Conservation (phyloP, 371 early-diverging fungal species). For the Rhizopus sp. region DNA sequence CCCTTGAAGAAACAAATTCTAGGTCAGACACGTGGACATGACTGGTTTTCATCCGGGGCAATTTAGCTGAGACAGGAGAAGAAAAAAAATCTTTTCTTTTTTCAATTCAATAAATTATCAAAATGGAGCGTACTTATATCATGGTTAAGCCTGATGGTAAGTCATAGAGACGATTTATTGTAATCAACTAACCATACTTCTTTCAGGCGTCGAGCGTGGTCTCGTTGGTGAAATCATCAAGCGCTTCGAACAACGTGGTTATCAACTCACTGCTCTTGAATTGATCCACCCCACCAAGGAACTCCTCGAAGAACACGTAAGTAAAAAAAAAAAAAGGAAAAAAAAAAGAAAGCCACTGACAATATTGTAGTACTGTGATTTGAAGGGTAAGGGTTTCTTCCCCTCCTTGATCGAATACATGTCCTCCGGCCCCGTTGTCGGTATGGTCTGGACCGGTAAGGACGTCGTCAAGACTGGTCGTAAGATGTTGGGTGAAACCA, state of each 20-base stretch:
- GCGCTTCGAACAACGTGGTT: constrained; percentile 92
- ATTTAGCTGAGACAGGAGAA: no score
- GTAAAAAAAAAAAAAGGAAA: no score
- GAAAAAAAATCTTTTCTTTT: background rate
- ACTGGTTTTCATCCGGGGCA: no score
- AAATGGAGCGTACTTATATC: constrained; percentile 23
- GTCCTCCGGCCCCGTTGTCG: constrained; percentile 91
- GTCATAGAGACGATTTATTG: background rate
- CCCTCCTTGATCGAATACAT: constrained; percentile 88
- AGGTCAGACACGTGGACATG: no score
- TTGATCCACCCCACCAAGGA: constrained; percentile 75
- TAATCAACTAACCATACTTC: background rate
- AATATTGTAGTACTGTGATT: constrained; percentile 80
- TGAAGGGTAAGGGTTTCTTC: constrained; percentile 95
- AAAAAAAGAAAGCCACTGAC: background rate
- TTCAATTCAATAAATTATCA: constrained; percentile 4
- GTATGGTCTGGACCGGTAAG: constrained; percentile 97
- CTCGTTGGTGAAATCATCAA: constrained; percentile 96
- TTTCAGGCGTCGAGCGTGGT: constrained; percentile 82
- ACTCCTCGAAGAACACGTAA: constrained; percentile 89
- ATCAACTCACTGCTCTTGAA: constrained; percentile 86
- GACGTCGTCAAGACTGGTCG: constrained; percentile 97
- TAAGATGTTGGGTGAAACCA: constrained; percentile 94
- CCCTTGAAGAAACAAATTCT: no score
- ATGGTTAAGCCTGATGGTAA: constrained; percentile 26